Percentiles rank a stretch among this genome's conserved stretches.
Evolutionary conservation across 306 rosid genomes (phyloP).

Genomic region (Cucurbita moschata): DNA sequence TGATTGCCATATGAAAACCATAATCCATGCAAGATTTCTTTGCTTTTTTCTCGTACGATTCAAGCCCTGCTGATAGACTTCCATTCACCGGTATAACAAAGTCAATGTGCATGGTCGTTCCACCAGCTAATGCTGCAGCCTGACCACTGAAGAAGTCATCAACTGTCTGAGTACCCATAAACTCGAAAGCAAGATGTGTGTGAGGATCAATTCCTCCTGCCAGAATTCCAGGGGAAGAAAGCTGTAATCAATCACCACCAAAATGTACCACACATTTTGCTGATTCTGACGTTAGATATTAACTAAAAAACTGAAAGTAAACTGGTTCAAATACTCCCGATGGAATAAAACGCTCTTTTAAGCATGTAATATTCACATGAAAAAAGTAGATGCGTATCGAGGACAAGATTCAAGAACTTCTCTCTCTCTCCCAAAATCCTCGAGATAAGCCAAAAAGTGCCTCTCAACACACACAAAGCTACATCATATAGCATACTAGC

Average conservation of each 20-base stretch:
- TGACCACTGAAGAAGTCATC: slow-evolving; percentile 93
- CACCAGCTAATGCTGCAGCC: slow-evolving; percentile 98
- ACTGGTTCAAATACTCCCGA: not conserved
- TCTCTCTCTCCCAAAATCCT: not conserved
- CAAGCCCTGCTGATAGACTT: slow-evolving; percentile 59
- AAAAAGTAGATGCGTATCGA: not conserved
- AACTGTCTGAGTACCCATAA: slow-evolving; percentile 42
- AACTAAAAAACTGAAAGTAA: not conserved
- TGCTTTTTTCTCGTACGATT: slow-evolving; percentile 68
- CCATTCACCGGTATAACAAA: slow-evolving; percentile 66
- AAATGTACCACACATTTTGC: not conserved
- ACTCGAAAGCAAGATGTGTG: slow-evolving; percentile 62
- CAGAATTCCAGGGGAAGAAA: slow-evolving; percentile 6
- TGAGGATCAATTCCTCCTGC: slow-evolving; percentile 99
- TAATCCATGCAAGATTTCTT: slow-evolving; percentile 79
- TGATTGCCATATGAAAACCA: slow-evolving; percentile 95
- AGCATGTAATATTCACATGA: not conserved
- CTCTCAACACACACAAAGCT: not conserved
- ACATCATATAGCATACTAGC: not conserved
- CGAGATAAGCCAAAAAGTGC: not conserved
- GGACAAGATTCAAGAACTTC: not conserved
- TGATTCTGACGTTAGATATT: not conserved
- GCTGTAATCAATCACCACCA: not conserved
- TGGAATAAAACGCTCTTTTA: not conserved
- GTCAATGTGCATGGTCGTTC: slow-evolving; percentile 95